Percentiles rank a stretch among this genome's conserved stretches.
These are phyloP conservation scores for Perkinsela sp. DNA, from an alignment of 208 protist species.

Conservation along the genomic window DNA sequence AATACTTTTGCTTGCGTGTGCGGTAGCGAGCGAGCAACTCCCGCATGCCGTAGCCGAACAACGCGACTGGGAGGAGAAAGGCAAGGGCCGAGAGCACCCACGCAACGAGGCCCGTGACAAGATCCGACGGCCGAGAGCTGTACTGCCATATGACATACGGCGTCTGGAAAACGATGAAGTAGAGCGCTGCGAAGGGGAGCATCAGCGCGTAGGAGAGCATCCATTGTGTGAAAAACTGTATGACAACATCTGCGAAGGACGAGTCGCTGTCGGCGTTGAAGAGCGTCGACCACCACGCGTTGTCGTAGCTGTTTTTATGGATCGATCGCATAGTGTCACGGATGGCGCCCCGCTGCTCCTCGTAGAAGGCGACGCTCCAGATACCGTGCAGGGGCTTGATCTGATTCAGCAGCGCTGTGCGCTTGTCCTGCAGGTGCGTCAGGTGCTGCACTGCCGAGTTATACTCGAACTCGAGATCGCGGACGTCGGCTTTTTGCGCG, in stretches of 20 bases:
- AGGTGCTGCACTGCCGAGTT: slow-evolving; percentile 13
- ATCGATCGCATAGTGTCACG: slow-evolving; percentile 15
- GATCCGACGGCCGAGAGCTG: slow-evolving; percentile 17
- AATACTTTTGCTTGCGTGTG: too few relatives aligned
- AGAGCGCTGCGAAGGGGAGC: slow-evolving; percentile 42
- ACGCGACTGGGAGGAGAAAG: slow-evolving; percentile 23
- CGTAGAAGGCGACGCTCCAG: slow-evolving; percentile 25
- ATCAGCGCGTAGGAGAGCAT: slow-evolving; percentile 31
- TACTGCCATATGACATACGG: slow-evolving; percentile 42
- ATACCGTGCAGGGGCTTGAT: slow-evolving; percentile 57
- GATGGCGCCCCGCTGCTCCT: slow-evolving; percentile 36
- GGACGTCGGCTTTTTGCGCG: slow-evolving; percentile 25
- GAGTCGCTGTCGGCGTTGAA: slow-evolving; percentile 26
- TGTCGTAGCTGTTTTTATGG: slow-evolving; percentile 33
- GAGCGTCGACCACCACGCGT: slow-evolving; percentile 40
- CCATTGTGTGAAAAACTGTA: slow-evolving; percentile 42
- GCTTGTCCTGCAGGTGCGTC: slow-evolving; percentile 15
- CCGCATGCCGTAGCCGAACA: too few relatives aligned
- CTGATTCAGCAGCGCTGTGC: slow-evolving; percentile 28
- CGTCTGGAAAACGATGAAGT: slow-evolving; percentile 40
- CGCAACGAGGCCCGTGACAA: slow-evolving; percentile 19
- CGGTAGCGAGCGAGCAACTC: too few relatives aligned
- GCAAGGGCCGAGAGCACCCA: slow-evolving; percentile 21
- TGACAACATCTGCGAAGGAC: slow-evolving; percentile 31
- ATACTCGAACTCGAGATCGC: slow-evolving; percentile 34